phyloP scores from a whole-genome alignment of 148 eudicot genomes.

The Camellia granthamiana region DNA sequence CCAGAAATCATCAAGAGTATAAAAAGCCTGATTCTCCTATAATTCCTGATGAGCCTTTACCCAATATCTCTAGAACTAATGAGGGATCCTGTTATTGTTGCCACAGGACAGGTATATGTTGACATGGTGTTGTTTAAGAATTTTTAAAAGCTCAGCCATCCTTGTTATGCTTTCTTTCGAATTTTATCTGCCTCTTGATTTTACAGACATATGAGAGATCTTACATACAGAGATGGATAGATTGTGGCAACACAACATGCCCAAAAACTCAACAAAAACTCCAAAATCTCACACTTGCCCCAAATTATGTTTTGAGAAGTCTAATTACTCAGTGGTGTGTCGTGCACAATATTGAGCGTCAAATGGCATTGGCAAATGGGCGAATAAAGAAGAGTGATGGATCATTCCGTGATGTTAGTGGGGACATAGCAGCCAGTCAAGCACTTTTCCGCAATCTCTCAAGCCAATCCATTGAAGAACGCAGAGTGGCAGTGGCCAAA shows the following conservation, averaged over 20 bases:
- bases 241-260: slow-evolving; percentile 81
- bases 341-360: slow-evolving; percentile 67
- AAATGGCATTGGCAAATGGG: slow-evolving; percentile 56
- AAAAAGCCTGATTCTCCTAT: neutral
- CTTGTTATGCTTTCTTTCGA: neutral
- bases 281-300: too few relatives aligned
- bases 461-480: slow-evolving; percentile 51
- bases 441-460: slow-evolving; percentile 66
- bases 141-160: neutral
- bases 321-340: slow-evolving; percentile 78
- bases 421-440: slow-evolving; percentile 11
- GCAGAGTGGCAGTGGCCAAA: slow-evolving; percentile 61
- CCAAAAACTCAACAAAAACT: slow-evolving; percentile 23
- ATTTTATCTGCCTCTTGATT: slow-evolving; percentile 9
- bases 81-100: slow-evolving; percentile 91
- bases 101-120: slow-evolving; percentile 80
- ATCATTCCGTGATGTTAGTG: slow-evolving; percentile 80
- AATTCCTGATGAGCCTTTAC: slow-evolving; percentile 78
- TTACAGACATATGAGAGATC: slow-evolving; percentile 91
- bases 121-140: neutral
- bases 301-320: slow-evolving; percentile 41
- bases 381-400: slow-evolving; percentile 79
- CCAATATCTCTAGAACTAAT: slow-evolving; percentile 88
- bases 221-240: slow-evolving; percentile 92
- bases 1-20: too few relatives aligned